These are phyloP conservation scores for Verticillium albo-atrum DNA, from an alignment of 2,329 filamentous ascomycete genomes.

Conservation along the genomic window DNA sequence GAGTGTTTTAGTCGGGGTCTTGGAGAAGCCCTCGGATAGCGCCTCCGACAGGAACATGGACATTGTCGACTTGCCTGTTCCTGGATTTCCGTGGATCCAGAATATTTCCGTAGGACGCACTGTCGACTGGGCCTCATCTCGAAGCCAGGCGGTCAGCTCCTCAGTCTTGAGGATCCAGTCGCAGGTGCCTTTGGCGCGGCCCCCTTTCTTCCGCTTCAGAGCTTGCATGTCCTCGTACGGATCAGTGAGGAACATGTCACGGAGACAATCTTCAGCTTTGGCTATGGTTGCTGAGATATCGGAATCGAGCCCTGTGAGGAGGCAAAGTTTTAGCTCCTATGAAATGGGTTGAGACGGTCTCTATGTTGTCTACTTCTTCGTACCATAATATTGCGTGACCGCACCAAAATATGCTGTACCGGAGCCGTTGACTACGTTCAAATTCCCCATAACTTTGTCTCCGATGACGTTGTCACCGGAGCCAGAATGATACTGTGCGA, in stretches of 20 bases:
- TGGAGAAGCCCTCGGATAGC: too few relatives aligned
- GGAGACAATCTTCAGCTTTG: conserved; percentile 10
- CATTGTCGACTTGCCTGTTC: conserved; percentile 2
- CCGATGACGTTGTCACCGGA: not conserved
- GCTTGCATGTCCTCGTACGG: conserved; percentile 12
- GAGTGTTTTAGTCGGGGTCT: too few relatives aligned
- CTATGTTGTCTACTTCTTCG: too few relatives aligned
- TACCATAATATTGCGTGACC: too few relatives aligned
- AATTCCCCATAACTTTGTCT: too few relatives aligned
- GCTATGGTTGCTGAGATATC: too few relatives aligned
- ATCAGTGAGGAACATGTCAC: conserved; percentile 14
- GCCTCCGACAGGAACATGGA: too few relatives aligned
- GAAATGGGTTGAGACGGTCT: too few relatives aligned
- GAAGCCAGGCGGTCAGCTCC: conserved; percentile 14
- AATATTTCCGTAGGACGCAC: conserved; percentile 3
- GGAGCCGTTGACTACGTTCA: too few relatives aligned
- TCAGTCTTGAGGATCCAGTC: conserved; percentile 15
- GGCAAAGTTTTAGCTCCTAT: too few relatives aligned
- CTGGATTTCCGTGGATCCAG: conserved; percentile 15
- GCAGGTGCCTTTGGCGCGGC: conserved; percentile 12
- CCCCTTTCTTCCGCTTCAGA: conserved; percentile 17
- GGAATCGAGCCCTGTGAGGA: too few relatives aligned
- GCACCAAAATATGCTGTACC: too few relatives aligned
- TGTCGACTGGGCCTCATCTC: not conserved
- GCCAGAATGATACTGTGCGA: not conserved